Evolutionary conservation across 2,329 filamentous ascomycete species (phyloP).

Genomic region (Monilinia vaccinii-corymbosi): DNA sequence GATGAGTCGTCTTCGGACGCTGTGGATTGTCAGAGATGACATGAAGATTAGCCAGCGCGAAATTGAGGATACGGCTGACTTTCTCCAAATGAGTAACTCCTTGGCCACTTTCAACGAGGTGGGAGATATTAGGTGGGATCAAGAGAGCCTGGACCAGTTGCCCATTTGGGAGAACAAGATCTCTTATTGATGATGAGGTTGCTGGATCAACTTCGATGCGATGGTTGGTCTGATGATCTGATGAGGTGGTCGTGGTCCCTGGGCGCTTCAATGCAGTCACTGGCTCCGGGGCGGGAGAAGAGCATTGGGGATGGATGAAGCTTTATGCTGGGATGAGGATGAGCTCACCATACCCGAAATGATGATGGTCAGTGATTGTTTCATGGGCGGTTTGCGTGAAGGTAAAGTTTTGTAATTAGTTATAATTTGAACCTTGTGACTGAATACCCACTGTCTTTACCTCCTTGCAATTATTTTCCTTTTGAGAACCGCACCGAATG

Average conservation of each 20-base stretch:
- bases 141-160: constrained; percentile 27
- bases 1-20: constrained; percentile 47
- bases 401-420: constrained; percentile 1
- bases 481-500: no score
- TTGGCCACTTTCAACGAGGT: constrained; percentile 62
- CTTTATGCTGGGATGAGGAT: neutral
- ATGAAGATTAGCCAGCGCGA: constrained; percentile 70
- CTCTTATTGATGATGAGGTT: constrained; percentile 17
- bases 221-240: neutral
- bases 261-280: no score
- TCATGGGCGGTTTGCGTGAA: neutral
- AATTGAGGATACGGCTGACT: constrained; percentile 56
- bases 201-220: neutral
- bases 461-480: neutral
- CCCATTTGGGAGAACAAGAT: constrained; percentile 25
- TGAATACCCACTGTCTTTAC: neutral
- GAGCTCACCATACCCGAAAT: neutral
- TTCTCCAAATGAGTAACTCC: constrained; percentile 74
- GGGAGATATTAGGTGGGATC: constrained; percentile 51
- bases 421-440: neutral
- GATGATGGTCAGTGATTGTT: neutral
- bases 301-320: neutral
- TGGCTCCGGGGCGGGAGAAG: neutral
- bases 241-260: neutral
- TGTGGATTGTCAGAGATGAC: constrained; percentile 75